Base-by-base conservation (phyloP, 805 yeast genomes). In the Candida xyloterini region DNA sequence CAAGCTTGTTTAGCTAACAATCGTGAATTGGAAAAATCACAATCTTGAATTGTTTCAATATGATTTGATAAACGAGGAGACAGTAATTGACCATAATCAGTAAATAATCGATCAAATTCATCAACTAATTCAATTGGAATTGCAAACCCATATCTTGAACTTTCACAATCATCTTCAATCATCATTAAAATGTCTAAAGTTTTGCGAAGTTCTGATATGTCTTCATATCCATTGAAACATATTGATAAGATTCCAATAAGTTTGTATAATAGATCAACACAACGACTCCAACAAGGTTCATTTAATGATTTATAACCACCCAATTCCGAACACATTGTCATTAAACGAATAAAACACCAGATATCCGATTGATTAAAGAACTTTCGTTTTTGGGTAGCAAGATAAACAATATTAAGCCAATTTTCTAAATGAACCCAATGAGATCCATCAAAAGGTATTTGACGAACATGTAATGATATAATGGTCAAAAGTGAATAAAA, bases 361-460 rank as follows among this genome's bases (percentile, higher is more conserved):
- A 51, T 16, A 32, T 57, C 57, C 7, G 50, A 24, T 27, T 44
- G 41, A 8, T 27, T 21, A 10, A 50, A 35, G 7, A 38, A 46
- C 2, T 30, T 25, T 10, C 42, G 46, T 3, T 34, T 3, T 10
- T 38, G 34, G 1, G 47, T 15, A 10, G 44, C 37, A 10, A 33
- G 24, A 4, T 34, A 6, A 4, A 57, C 33, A 6, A 48, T 42
- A 3, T 24, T 18, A 15, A 58, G 21, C 65, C 65, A 60, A 23
- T 50, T 51, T 7, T 34, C 34, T 3, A 59, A 21, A 40, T 57
- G 59, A 15, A 51, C 33, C 63, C 63, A 59, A 34, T 56, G 55
- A 10, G 15, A 18, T 7, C 4, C 7, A 14, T 53, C 43, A 1
- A 15, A 6, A 4, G 34, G 2, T 2, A 56, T 35, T 11, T 23